Percentiles rank a stretch among this genome's conserved stretches.
Conservation (phyloP, 2,329 filamentous ascomycete genomes). For the Colletotrichum sp. region DNA sequence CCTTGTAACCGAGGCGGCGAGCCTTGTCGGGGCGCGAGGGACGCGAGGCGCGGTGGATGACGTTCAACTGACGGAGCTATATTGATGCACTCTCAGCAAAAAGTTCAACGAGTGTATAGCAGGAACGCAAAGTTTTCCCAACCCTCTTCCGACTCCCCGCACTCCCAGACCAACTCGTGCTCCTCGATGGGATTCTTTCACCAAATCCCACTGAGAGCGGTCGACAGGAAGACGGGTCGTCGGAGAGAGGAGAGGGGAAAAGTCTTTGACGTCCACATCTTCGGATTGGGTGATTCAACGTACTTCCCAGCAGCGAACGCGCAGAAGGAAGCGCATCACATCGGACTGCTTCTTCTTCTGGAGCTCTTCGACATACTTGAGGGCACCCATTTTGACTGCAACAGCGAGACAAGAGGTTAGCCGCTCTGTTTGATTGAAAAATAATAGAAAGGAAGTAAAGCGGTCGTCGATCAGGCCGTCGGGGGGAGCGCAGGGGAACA, state of each 20-base stretch:
- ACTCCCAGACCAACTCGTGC: neutral
- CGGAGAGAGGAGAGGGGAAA: constrained; percentile 15
- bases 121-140: constrained; percentile 53
- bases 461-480: neutral
- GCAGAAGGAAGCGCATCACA: constrained; percentile 99
- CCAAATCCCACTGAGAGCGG: neutral
- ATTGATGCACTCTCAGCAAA: constrained; percentile 99
- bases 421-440: neutral
- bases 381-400: constrained; percentile 91
- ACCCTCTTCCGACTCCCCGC: neutral
- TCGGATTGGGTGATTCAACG: constrained; percentile 53
- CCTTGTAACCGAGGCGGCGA: constrained; percentile 99
- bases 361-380: constrained; percentile 99
- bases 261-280: constrained; percentile 34
- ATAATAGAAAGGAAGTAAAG: neutral
- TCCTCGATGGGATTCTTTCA: neutral
- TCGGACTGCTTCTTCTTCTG: constrained; percentile 99
- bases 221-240: neutral
- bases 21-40: constrained; percentile 99
- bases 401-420: constrained; percentile 23
- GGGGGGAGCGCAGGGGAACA: constrained; percentile 26
- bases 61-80: constrained; percentile 99
- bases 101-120: constrained; percentile 99
- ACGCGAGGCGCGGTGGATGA: constrained; percentile 98
- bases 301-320: constrained; percentile 99